phyloP scores from a whole-genome alignment of 2,329 filamentous ascomycete genomes.

The Pseudogymnoascus sp. region DNA sequence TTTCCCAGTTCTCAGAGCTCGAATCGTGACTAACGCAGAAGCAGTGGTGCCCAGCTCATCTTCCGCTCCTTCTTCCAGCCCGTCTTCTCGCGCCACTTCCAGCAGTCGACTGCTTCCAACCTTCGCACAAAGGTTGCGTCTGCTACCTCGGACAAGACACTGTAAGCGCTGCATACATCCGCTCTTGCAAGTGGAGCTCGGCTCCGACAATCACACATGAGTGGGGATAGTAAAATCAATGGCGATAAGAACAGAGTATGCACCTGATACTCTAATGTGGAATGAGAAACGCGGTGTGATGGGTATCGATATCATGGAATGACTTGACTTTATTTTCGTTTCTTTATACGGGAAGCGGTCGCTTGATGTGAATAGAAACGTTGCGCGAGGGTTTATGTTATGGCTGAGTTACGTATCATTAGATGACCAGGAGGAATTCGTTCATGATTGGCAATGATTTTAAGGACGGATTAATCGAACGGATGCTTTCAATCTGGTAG shows the following conservation, averaged over 20 bases:
- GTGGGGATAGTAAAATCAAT: neutral
- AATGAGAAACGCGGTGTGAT: neutral
- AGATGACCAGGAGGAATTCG: constrained; percentile 3
- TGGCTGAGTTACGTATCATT: constrained; percentile 7
- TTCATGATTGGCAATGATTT: constrained; percentile 6
- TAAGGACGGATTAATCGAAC: constrained; percentile 4
- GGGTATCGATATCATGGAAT: constrained; percentile 8
- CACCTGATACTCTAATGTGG: constrained; percentile 5
- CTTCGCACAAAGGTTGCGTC: constrained; percentile 83
- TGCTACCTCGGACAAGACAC: constrained; percentile 53
- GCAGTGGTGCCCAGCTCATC: constrained; percentile 86
- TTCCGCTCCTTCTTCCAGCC: constrained; percentile 95
- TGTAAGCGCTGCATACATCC: constrained; percentile 38
- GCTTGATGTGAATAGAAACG: constrained; percentile 7
- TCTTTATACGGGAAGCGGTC: constrained; percentile 8
- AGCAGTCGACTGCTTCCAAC: constrained; percentile 67
- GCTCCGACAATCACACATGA: neutral
- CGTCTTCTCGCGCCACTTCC: constrained; percentile 88
- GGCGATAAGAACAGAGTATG: neutral
- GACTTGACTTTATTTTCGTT: constrained; percentile 5
- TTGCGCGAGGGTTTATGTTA: constrained; percentile 6
- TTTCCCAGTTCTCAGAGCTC: neutral
- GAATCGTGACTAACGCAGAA: constrained; percentile 17
- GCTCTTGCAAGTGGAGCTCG: constrained; percentile 3
- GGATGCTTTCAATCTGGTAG: constrained; percentile 5